Evolutionary conservation across 345 rosid genomes (phyloP).

Genomic region (Sonneratia caseolaris): DNA sequence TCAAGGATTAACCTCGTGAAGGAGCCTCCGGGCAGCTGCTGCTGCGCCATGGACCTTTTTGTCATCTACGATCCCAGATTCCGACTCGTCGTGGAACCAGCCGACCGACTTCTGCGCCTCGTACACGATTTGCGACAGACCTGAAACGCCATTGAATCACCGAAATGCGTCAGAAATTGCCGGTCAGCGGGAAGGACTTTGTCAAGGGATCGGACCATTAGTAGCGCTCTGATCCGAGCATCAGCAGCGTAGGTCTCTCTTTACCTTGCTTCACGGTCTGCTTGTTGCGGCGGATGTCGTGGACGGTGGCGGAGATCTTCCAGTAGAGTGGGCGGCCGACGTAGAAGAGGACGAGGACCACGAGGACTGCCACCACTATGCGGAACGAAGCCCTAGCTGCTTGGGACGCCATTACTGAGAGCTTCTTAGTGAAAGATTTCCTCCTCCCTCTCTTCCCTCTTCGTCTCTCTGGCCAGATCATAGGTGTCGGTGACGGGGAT

Average conservation of each 20-base stretch:
- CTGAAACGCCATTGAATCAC: conserved; percentile 18
- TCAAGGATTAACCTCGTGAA: conserved; percentile 14
- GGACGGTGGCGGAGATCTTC: conserved; percentile 86
- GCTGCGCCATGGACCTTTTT: conserved; percentile 10
- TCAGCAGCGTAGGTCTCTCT: not conserved
- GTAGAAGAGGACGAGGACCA: conserved; percentile 48
- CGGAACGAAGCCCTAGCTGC: conserved; percentile 37
- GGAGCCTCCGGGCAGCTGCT: conserved; percentile 28
- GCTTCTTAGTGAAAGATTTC: not conserved
- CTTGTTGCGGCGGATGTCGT: conserved; percentile 79
- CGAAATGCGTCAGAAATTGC: not conserved
- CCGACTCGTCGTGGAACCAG: conserved; percentile 68
- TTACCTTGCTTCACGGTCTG: conserved; percentile 69
- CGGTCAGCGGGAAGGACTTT: not conserved
- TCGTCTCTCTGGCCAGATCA: too few relatives aligned
- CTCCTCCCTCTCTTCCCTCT: not conserved
- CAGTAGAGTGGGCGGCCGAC: conserved; percentile 82
- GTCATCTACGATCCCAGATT: conserved; percentile 24
- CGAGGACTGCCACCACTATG: conserved; percentile 14
- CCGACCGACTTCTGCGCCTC: conserved; percentile 77
- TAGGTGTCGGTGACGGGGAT: too few relatives aligned
- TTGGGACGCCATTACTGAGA: conserved; percentile 22
- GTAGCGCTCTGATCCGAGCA: too few relatives aligned
- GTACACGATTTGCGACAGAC: conserved; percentile 52
- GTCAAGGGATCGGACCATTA: not conserved